Evolutionary conservation across 768 basidiomycete species (phyloP).

Genomic region (Suillus subaureus): DNA sequence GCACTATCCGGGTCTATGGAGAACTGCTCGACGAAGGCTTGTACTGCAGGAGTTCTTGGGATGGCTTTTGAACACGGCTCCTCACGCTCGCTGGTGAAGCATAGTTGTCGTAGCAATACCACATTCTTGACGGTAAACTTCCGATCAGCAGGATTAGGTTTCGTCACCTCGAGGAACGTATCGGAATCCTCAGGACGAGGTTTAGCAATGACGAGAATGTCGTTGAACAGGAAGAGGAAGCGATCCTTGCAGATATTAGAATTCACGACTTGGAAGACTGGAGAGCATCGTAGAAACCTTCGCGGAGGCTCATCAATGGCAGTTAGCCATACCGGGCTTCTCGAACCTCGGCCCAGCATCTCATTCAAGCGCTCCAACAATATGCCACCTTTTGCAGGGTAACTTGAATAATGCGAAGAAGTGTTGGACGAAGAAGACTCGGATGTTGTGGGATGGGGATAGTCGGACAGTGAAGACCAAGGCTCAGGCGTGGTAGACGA

Average conservation of each 20-base stretch:
- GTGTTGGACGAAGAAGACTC: slow-evolving; percentile 75
- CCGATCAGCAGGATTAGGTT: slow-evolving; percentile 62
- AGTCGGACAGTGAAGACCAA: slow-evolving; percentile 74
- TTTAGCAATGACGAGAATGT: slow-evolving; percentile 92
- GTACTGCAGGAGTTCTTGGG: slow-evolving; percentile 63
- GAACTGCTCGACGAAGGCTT: slow-evolving; percentile 79
- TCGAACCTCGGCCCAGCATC: slow-evolving; percentile 62
- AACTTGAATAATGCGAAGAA: slow-evolving; percentile 65
- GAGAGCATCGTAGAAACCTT: slow-evolving; percentile 79
- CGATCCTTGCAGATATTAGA: slow-evolving; percentile 94
- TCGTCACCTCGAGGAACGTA: slow-evolving; percentile 55
- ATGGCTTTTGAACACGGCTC: slow-evolving; percentile 52
- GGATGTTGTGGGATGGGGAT: slow-evolving; percentile 68
- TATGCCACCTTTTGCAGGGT: slow-evolving; percentile 47
- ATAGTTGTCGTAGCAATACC: slow-evolving; percentile 71
- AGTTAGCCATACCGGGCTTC: slow-evolving; percentile 59
- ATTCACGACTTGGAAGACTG: slow-evolving; percentile 93
- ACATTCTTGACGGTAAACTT: slow-evolving; percentile 90
- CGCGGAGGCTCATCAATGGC: slow-evolving; percentile 85
- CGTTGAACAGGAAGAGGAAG: slow-evolving; percentile 95
- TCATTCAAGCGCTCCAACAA: slow-evolving; percentile 75
- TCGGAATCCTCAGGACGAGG: slow-evolving; percentile 77
- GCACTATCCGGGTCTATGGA: slow-evolving; percentile 79
- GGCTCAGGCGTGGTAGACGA: slow-evolving; percentile 76
- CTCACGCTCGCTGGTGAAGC: slow-evolving; percentile 69